These are phyloP conservation scores for Suillus weaverae DNA, from an alignment of 768 basidiomycete genomes.

Conservation along the genomic window DNA sequence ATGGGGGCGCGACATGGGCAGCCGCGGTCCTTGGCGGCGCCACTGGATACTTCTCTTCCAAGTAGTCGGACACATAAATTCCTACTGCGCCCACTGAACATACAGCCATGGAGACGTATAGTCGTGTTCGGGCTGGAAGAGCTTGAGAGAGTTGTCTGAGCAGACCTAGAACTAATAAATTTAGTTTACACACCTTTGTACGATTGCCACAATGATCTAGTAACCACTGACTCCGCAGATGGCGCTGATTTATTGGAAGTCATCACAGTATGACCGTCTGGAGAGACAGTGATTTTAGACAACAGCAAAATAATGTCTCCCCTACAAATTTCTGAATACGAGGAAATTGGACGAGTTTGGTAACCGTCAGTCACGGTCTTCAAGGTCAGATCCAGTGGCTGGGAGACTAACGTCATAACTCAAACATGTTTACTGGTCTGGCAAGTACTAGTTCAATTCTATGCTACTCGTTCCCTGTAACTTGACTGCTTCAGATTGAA, in stretches of 20 bases:
- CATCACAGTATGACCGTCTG: background rate
- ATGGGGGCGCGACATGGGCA: background rate
- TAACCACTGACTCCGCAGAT: constrained; percentile 13
- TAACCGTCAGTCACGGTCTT: background rate
- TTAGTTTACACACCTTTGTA: constrained; percentile 37
- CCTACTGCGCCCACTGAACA: constrained; percentile 49
- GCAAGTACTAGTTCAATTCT: constrained; percentile 40
- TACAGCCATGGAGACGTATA: constrained; percentile 48
- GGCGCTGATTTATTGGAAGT: constrained; percentile 8
- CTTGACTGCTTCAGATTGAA: constrained; percentile 65
- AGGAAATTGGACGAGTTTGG: background rate
- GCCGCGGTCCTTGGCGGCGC: background rate
- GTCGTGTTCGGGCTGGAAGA: constrained; percentile 53
- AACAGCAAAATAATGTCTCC: background rate
- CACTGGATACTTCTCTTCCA: constrained; percentile 44
- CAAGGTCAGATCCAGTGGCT: background rate
- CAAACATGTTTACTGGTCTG: constrained; percentile 75
- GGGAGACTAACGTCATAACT: constrained; percentile 8
- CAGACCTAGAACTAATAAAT: constrained; percentile 9
- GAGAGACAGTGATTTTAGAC: background rate
- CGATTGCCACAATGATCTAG: constrained; percentile 41
- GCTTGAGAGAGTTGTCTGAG: constrained; percentile 34
- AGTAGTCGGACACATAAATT: constrained; percentile 47
- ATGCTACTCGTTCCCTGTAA: constrained; percentile 8
- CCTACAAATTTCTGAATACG: background rate